phyloP scores from a whole-genome alignment of 169 alveolate species.

The Amoebophrya sp. region DNA sequence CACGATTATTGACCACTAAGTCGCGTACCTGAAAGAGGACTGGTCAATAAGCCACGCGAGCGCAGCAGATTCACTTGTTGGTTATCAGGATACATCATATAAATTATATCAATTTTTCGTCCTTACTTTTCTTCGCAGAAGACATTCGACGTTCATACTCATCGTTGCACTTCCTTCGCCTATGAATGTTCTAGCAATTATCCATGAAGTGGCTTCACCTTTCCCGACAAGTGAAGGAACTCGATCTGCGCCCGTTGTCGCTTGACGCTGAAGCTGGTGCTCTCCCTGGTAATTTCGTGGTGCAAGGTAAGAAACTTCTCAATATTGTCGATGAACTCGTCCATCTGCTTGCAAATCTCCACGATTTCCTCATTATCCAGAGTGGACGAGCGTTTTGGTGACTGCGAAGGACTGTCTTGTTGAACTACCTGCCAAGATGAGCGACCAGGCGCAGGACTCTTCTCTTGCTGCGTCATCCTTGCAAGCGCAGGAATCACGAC shows the following conservation, averaged over 20 bases:
- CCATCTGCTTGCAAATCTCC: background rate
- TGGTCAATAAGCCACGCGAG: too few relatives aligned
- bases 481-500: too few relatives aligned
- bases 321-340: background rate
- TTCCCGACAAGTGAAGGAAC: background rate
- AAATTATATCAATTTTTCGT: background rate
- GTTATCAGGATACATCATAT: background rate
- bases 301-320: background rate
- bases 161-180: too few relatives aligned
- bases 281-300: background rate
- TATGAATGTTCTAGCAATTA: background rate
- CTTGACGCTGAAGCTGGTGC: background rate
- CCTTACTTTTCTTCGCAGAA: background rate
- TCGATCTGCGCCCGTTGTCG: background rate
- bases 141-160: too few relatives aligned
- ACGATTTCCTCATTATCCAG: background rate
- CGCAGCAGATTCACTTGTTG: background rate
- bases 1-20: background rate
- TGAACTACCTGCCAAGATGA: too few relatives aligned
- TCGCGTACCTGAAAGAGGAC: too few relatives aligned
- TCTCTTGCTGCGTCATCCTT: too few relatives aligned
- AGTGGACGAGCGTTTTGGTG: background rate
- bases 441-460: too few relatives aligned
- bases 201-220: background rate
- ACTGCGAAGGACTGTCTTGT: background rate